These are phyloP conservation scores for Cicer yamashitae DNA, from an alignment of 306 rosid species.

Conservation along the genomic window DNA sequence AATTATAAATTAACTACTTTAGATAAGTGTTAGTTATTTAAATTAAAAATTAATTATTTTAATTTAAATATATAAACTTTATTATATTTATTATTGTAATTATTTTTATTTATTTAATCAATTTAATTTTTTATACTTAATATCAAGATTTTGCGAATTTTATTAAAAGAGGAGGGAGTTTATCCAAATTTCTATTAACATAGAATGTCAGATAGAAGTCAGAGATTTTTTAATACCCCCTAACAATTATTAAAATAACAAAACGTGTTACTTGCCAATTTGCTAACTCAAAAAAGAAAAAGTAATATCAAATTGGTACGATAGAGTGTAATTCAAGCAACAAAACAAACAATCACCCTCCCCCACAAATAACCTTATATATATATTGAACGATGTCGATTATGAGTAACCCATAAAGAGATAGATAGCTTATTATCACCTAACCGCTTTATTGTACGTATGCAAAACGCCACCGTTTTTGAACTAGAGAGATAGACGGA, in stretches of 20 bases:
- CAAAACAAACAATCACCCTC: not conserved
- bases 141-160: too few species aligned
- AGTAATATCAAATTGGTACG: not conserved
- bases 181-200: too few species aligned
- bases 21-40: too few species aligned
- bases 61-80: too few species aligned
- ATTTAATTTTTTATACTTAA: too few species aligned
- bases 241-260: not conserved
- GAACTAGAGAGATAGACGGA: not conserved
- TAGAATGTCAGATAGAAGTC: too few species aligned
- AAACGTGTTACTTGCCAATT: not conserved
- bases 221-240: too few species aligned
- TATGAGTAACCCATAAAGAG: not conserved
- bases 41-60: too few species aligned
- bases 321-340: not conserved
- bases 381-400: not conserved
- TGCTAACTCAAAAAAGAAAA: not conserved
- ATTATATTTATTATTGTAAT: too few species aligned
- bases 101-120: too few species aligned
- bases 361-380: not conserved
- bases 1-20: too few species aligned
- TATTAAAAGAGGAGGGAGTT: too few species aligned
- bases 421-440: not conserved
- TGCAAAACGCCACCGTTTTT: not conserved
- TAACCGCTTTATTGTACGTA: not conserved